Conservation (phyloP, 1,284 basidiomycete species). For the Schizophyllum amplum region DNA sequence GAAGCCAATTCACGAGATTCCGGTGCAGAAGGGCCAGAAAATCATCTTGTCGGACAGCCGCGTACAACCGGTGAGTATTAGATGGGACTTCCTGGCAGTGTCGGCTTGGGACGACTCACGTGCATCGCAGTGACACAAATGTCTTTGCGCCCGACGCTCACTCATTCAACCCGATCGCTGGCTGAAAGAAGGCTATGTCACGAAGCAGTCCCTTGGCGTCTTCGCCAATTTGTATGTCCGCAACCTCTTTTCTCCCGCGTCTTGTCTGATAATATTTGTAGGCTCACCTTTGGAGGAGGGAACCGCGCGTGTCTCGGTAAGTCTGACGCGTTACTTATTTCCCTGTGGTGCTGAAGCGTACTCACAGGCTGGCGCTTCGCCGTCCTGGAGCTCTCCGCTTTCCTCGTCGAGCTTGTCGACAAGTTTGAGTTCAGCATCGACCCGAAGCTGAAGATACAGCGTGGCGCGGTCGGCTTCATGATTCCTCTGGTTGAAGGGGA, state of each 20-base stretch:
- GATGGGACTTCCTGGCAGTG: too few species aligned
- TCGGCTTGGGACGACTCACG: too few species aligned
- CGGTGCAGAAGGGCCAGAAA: constrained; percentile 13
- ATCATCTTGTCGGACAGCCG: constrained; percentile 28
- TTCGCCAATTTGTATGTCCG: constrained; percentile 42
- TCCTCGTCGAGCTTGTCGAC: constrained; percentile 38
- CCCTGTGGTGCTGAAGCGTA: constrained; percentile 4
- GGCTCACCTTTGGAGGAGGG: constrained; percentile 38
- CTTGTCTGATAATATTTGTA: constrained; percentile 12
- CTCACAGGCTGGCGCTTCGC: constrained; percentile 13
- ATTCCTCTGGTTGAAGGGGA: constrained; percentile 38
- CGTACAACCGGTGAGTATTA: constrained; percentile 39
- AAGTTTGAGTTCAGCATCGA: constrained; percentile 39
- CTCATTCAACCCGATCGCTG: constrained; percentile 46
- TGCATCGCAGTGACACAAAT: too few species aligned
- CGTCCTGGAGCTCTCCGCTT: constrained; percentile 40
- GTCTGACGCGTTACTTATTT: constrained; percentile 38
- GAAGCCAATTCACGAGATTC: constrained; percentile 4
- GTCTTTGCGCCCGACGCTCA: constrained; percentile 45
- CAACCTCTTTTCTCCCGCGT: constrained; percentile 2
- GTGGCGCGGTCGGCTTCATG: constrained; percentile 34
- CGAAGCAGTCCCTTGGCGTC: constrained; percentile 30
- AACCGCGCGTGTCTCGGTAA: constrained; percentile 34
- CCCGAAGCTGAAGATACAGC: constrained; percentile 28
- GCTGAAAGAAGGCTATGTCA: constrained; percentile 26